Base-by-base conservation (phyloP, 192 early-diverging fungal genomes). In the Haplosporangium gracile region DNA sequence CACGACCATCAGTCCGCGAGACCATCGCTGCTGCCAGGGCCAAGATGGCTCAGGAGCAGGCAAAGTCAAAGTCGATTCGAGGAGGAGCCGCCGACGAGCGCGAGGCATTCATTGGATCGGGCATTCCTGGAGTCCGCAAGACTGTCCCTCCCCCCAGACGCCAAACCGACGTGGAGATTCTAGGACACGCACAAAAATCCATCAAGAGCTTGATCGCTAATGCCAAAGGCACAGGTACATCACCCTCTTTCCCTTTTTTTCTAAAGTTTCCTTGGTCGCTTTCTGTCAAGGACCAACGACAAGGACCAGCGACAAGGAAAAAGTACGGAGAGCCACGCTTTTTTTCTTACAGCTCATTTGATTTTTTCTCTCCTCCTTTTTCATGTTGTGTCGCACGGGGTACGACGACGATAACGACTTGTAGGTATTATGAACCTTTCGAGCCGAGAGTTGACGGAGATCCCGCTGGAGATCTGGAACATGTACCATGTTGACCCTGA, bases 401-500 rank as follows among this genome's bases (percentile, higher is more conserved):
- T 39, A 38, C 11, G 43, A 45, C 13, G 9, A 16, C 4, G n/a
- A n/a, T n/a, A 2, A 2, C 34, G n/a, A 57, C 69, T 53, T 55
- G 29, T 74, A 89, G 92, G 92, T 32, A 90, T 82, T 32, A 76
- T 93, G 38, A 90, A 90, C 74, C 74, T 93, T 4, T 88, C 90
- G 0, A 92, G 88, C 45, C 78, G 90, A n/a, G 86, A 85, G 20
- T 47, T 93, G 72, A 77, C 88, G 13, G 81, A 83, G 20, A 77
- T 93, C 43, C 92, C 92, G 0, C 82, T 89, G 42, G 88, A 88
- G 68, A 89, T 93, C 24, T 90, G 90, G 88, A 90, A 85, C 63
- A 93, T 93, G 92, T 92, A 93, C 72, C 90, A 91, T 74, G 84
- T 90, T 47, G 90, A 93, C 78, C 85, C 90, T 22, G 88, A 88